phyloP scores from a whole-genome alignment of 805 yeast species.

The Metschnikowia dekortorum region DNA sequence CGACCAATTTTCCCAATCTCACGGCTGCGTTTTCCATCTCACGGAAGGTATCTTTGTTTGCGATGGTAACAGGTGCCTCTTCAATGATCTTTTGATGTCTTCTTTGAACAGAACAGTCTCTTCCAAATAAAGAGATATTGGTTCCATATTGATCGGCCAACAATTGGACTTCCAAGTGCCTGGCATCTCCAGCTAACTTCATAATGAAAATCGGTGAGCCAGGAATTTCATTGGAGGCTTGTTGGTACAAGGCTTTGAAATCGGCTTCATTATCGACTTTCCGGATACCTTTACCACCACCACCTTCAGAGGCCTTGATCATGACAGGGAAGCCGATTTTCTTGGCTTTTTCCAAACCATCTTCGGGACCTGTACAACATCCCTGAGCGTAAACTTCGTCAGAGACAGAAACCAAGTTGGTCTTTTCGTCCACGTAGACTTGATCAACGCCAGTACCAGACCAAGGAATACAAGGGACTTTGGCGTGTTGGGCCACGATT shows the following conservation, averaged over 20 bases:
- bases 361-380: conserved; percentile 80
- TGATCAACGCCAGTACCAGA: conserved; percentile 95
- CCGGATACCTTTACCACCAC: conserved; percentile 99
- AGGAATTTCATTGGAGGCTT: conserved; percentile 96
- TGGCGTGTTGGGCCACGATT: conserved; percentile 97
- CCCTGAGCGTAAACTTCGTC: conserved; percentile 84
- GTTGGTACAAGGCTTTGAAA: conserved; percentile 72
- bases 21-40: conserved; percentile 97
- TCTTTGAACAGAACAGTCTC: conserved; percentile 99
- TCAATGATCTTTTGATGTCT: conserved; percentile 98
- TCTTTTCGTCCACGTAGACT: conserved; percentile 61
- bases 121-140: conserved; percentile 93
- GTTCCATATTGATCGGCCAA: conserved; percentile 98
- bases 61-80: conserved; percentile 98
- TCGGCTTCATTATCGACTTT: conserved; percentile 84
- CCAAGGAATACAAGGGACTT: conserved; percentile 99
- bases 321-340: conserved; percentile 95
- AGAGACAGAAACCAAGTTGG: conserved; percentile 83
- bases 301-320: conserved; percentile 99
- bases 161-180: conserved; percentile 97
- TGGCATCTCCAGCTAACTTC: conserved; percentile 95
- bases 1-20: conserved; percentile 92
- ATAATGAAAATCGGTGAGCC: conserved; percentile 98
- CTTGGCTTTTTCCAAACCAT: conserved; percentile 81
- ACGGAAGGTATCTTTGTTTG: conserved; percentile 77